Base-by-base conservation (phyloP, 331 rosid species). In the Arachis monticola region DNA sequence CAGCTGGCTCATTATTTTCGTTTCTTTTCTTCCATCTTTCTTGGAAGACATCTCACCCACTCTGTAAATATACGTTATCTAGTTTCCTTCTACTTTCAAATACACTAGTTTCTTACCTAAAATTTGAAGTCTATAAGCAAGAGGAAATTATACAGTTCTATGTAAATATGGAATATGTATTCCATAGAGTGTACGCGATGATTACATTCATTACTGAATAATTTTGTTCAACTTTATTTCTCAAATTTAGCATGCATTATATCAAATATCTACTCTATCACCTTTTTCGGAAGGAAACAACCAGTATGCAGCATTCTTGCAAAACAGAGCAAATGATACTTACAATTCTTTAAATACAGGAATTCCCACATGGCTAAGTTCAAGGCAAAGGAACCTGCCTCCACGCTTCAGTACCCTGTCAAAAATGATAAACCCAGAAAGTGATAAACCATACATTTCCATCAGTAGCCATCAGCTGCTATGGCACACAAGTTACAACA, bases 371-470 rank as follows among this genome's bases (percentile, higher is more conserved):
- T 92, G 99, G 86, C 96, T 92, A 80, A 95, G 88, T 85, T 92
- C 99, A 77, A 95, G 99, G 74, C 97, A 95, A 73, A 92, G 90
- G 83, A 92, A 92, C 83, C 99, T 90, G 77, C 97, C 99, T 57
- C 99, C 99, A 1, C 78, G 77, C 84, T 84, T 95, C 80, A 95
- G 81, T 50, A 95, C 97, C 91, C 97, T 92, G 80, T 73, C 74
- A 81, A 75, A 74, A 80, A 64, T 12, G 61, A 65, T 50, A 80
- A 32, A 41, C n/a, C 65, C n/a, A 30, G 35, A n/a, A n/a, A 13
- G 70, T 50, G 50, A 58, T 41, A 62, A 31, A 38, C 31, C 60
- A 69, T 57, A 72, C 38, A 74, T 13, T 73, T 70, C 55, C 51
- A 45, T 76, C n/a, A 72, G 55, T 63, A 42, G 67, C 22, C 22